Base-by-base conservation (phyloP, 2,329 filamentous ascomycete genomes). In the Alternaria alternata region DNA sequence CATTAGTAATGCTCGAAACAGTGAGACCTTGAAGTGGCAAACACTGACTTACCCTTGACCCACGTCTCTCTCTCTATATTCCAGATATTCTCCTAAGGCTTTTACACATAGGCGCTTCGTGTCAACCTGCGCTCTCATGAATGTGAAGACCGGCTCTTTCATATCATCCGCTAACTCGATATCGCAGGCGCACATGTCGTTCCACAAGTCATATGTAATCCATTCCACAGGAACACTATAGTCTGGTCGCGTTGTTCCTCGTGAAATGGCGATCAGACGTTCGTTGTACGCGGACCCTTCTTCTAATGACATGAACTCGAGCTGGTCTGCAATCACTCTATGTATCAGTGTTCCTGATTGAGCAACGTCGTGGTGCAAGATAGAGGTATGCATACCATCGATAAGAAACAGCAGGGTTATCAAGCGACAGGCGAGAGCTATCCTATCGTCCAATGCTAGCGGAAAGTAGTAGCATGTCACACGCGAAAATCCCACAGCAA, bases 121-220 rank as follows among this genome's bases (percentile, higher is more conserved):
- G 24, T 80, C 78, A 2, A 77, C 79, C 66, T 82, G 80, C 0
- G 81, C 77, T 1, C 76, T 60, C 78, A 82, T 80, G 60, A 82
- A 82, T 1, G 62, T 59, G 48, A 82, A 79, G 2, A 67, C 65
- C 0, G 75, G 78, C 64, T 81, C 80, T 0, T 79, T 66, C 1
- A 82, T 65, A 0, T 75, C 69, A 51, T 82, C 69, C 1, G 80
- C 79, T 6, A 81, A 69, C 5, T 67, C 61, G 1, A 41, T 48
- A 61, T 82, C 80, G 38, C 67, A 61, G 1, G 62, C 66, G 7
- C 79, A 71, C 78, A 82, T 82, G 32, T 63, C 66, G 48, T 79
- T 71, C 79, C 79, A 83, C 0, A 81, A 30, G 44, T 81, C 79
- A 34, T 79, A 78, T 8, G 60, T 36, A 5, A 82, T 82, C 28